These are phyloP conservation scores for Colletotrichum sp. DNA, from an alignment of 2,329 filamentous ascomycete genomes.

Conservation along the genomic window DNA sequence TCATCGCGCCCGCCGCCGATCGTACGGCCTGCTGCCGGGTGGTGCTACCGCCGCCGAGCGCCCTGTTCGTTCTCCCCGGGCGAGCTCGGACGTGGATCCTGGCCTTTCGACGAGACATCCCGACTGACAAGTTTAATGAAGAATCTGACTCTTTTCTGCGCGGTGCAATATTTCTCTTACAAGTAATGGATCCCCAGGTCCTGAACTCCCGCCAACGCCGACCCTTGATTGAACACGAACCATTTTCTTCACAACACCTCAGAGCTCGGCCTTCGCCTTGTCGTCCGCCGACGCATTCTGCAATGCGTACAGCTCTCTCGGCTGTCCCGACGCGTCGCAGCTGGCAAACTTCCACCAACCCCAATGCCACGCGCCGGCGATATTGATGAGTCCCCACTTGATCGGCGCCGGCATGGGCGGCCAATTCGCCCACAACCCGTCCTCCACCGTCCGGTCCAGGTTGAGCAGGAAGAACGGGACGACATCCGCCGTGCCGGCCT, in stretches of 20 bases:
- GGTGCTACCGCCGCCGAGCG: not conserved
- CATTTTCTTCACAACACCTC: not conserved
- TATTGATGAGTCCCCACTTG: conserved; percentile 63
- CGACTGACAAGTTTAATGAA: not conserved
- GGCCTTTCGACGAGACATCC: not conserved
- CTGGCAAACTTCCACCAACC: conserved; percentile 70
- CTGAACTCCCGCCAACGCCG: not conserved
- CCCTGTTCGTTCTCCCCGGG: not conserved
- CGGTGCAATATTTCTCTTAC: conserved; percentile 8
- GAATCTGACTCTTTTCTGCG: not conserved
- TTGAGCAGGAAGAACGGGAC: conserved; percentile 71
- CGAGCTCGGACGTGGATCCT: not conserved
- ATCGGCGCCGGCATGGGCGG: conserved; percentile 67
- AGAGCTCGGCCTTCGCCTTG: conserved; percentile 8
- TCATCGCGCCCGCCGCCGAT: not conserved
- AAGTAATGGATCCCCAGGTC: not conserved
- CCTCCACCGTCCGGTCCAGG: conserved; percentile 63
- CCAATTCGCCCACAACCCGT: conserved; percentile 65
- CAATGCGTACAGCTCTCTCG: conserved; percentile 58
- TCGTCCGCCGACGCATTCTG: conserved; percentile 18
- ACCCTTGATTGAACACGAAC: not conserved
- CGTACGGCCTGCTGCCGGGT: not conserved
- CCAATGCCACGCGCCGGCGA: conserved; percentile 60
- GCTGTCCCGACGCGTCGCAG: conserved; percentile 58
- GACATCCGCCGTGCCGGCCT: conserved; percentile 63